Evolutionary conservation across 1,284 basidiomycete genomes (phyloP).

Genomic region (Sporisorium reilianum): DNA sequence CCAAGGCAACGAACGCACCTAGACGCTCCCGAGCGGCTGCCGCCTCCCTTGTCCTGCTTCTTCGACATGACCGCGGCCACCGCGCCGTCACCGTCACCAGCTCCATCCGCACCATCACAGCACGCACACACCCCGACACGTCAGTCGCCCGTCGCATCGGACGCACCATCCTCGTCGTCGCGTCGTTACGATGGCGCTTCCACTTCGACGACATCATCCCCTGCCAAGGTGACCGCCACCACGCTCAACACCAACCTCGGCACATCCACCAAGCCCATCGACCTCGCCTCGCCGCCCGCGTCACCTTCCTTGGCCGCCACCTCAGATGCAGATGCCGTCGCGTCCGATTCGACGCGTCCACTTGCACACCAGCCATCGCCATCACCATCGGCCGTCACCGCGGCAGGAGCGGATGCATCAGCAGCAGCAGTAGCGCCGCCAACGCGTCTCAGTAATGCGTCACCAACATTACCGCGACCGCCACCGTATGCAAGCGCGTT

Average conservation of each 20-base stretch:
- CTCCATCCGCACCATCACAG: conserved; percentile 39
- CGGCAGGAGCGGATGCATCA: neutral
- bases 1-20: conserved; percentile 2
- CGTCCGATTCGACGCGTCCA: conserved; percentile 35
- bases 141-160: conserved; percentile 19
- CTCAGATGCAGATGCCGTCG: conserved; percentile 15
- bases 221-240: conserved; percentile 20
- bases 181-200: conserved; percentile 45
- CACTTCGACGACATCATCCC: conserved; percentile 22
- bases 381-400: conserved; percentile 9
- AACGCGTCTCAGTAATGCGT: conserved; percentile 8
- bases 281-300: conserved; percentile 45
- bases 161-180: conserved; percentile 29
- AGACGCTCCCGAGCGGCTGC: conserved; percentile 12
- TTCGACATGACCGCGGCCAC: conserved; percentile 48
- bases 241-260: conserved; percentile 22
- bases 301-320: conserved; percentile 23
- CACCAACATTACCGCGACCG: conserved; percentile 16
- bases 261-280: conserved; percentile 41
- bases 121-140: conserved; percentile 34
- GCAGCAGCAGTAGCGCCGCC: conserved; percentile 2
- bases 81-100: conserved; percentile 49
- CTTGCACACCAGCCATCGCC: conserved; percentile 13
- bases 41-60: neutral
- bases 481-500: conserved; percentile 19